Evolutionary conservation across 2,329 filamentous ascomycete species (phyloP).

Genomic region (Penicillium sp.): DNA sequence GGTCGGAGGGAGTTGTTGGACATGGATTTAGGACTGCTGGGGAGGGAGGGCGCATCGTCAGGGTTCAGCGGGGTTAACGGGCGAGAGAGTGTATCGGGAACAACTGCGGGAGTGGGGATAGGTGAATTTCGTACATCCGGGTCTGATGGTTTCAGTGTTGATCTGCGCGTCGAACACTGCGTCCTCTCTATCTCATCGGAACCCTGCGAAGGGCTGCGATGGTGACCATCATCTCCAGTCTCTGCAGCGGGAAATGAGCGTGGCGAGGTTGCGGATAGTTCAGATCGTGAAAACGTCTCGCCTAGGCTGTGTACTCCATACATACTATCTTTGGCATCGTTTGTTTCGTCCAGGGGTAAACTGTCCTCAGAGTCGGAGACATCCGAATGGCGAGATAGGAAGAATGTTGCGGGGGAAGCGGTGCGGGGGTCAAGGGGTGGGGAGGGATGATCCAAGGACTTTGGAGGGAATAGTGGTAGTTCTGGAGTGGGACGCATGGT

Average conservation of each 20-base stretch:
- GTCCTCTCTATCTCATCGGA: conserved; percentile 25
- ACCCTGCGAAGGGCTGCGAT: conserved; percentile 8
- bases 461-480: conserved; percentile 39
- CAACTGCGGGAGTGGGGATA: conserved; percentile 25
- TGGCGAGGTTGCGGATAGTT: conserved; percentile 13
- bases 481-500: conserved; percentile 46
- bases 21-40: conserved; percentile 63
- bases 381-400: conserved; percentile 57
- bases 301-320: conserved; percentile 63
- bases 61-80: conserved; percentile 56
- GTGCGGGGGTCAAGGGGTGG: conserved; percentile 42
- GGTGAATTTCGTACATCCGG: conserved; percentile 20
- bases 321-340: conserved; percentile 47
- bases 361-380: conserved; percentile 48
- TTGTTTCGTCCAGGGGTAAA: conserved; percentile 32
- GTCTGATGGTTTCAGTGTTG: conserved; percentile 35
- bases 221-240: not conserved
- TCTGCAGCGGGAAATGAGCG: conserved; percentile 18
- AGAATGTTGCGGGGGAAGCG: conserved; percentile 61
- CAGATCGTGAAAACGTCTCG: conserved; percentile 53
- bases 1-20: conserved; percentile 63
- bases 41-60: conserved; percentile 54
- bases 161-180: conserved; percentile 34
- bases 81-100: conserved; percentile 38
- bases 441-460: conserved; percentile 35